Evolutionary conservation across 306 rosid species (phyloP).

Genomic region (Castanea mollissima): DNA sequence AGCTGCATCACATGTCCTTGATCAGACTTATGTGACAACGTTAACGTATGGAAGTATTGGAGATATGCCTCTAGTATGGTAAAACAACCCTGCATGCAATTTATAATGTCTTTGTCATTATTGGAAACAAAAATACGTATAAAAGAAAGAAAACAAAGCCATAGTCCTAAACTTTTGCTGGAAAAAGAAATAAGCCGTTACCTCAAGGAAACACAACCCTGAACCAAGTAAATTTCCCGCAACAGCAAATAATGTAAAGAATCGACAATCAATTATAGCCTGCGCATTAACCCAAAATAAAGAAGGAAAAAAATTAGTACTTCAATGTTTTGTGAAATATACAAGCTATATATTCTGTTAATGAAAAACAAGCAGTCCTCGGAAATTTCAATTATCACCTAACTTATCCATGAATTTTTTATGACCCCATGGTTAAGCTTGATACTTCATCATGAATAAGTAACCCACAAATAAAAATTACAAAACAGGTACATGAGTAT

Average conservation of each 20-base stretch:
- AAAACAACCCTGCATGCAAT: slow-evolving; percentile 46
- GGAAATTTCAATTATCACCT: too few species aligned
- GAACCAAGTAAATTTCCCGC: slow-evolving; percentile 53
- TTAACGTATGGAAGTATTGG: slow-evolving; percentile 37
- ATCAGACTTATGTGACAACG: slow-evolving; percentile 36
- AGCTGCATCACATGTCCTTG: slow-evolving; percentile 39
- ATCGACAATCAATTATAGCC: slow-evolving; percentile 52
- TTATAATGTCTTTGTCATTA: neutral
- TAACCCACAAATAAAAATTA: too few species aligned
- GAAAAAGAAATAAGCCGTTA: neutral
- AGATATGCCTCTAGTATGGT: slow-evolving; percentile 38
- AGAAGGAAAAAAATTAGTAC: neutral
- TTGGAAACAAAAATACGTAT: neutral
- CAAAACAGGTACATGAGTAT: too few species aligned
- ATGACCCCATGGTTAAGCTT: too few species aligned
- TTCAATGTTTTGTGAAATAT: too few species aligned
- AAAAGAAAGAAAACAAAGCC: neutral
- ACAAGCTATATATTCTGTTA: too few species aligned
- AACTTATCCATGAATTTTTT: too few species aligned
- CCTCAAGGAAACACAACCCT: slow-evolving; percentile 49
- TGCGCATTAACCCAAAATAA: neutral
- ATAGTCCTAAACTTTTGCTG: neutral
- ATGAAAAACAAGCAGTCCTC: too few species aligned
- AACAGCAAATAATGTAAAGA: slow-evolving; percentile 47
- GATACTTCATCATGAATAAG: too few species aligned